Evolutionary conservation across 75 land plant species (phyloP), one percentile per base, ranked within the genome.

Genomic region (Larix kaempferi): DNA sequence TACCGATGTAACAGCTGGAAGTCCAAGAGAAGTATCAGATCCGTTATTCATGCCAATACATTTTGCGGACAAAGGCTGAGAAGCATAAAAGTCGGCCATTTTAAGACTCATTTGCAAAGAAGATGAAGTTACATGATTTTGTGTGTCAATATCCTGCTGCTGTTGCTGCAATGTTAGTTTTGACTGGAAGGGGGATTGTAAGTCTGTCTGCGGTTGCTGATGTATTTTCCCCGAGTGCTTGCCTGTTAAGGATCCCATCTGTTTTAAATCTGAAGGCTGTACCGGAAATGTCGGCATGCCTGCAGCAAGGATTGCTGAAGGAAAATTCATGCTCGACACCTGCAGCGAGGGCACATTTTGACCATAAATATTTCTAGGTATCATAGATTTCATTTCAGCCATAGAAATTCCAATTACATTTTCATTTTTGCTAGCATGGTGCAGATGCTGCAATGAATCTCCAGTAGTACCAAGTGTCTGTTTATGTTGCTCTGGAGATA

Each of bases 1-100:
- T 4, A 78, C 80, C 37, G 80, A 59, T 22, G 80, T 84, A 56
- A 82, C 86, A 49, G 84, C 56, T 39, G 52, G 23, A 22, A 39
- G 22, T 69, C 49, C 11, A 49, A 49, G 54, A 49, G 54, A 8
- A 49, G 54, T 10, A 69, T 69, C 72, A 41, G 23, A 39, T 69
- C 72, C 72, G 10, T 41, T 41, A 69, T 41, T 69, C 41, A 37
- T 66, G 44, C 1, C 41, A 35, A 35, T 17, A 33, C 69, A 3
- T 3, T 15, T 67, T 67, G 44, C 44, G 21, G 72, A n/a, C 23
- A 15, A 41, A 41, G 72, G 25, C n/a, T 39, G 49, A 8, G 72
- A 69, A 21, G 52, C 12, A 69, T 69, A 21, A 0, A 19, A 19
- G n/a, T 69, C n/a, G 12, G 72, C 0, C 37, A 19, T 39, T 21